Evolutionary conservation across 495 filamentous ascomycete genomes (phyloP).

Genomic region (Copromyces sp.): DNA sequence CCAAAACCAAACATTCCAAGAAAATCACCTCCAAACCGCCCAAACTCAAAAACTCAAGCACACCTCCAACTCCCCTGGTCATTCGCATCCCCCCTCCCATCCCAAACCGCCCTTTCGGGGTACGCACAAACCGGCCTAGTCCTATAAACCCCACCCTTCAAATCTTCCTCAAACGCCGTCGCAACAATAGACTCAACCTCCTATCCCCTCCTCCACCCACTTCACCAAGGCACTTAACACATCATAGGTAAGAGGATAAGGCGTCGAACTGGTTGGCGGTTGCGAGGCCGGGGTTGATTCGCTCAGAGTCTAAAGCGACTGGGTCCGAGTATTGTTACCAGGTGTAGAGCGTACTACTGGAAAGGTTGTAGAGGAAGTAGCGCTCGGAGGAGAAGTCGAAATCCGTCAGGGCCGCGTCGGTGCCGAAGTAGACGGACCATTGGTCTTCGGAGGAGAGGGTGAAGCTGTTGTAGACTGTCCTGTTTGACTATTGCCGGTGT

Average conservation of each 20-base stretch:
- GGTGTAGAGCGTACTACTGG: slow-evolving; percentile 22
- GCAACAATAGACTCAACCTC: slow-evolving; percentile 34
- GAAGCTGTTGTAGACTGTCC: slow-evolving; percentile 43
- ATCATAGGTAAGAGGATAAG: slow-evolving; percentile 39
- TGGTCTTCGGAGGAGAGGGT: slow-evolving; percentile 24
- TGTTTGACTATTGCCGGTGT: not conserved
- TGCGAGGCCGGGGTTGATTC: slow-evolving; percentile 25
- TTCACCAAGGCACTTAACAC: slow-evolving; percentile 37
- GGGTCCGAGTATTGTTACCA: slow-evolving; percentile 25
- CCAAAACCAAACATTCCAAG: not conserved
- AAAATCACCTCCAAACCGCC: not conserved
- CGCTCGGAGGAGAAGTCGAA: slow-evolving; percentile 29
- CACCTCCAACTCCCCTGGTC: slow-evolving; percentile 13
- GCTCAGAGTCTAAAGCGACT: slow-evolving; percentile 13
- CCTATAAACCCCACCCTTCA: slow-evolving; percentile 14
- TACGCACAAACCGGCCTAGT: slow-evolving; percentile 32
- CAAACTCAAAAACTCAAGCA: not conserved
- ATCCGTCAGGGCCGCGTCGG: slow-evolving; percentile 12
- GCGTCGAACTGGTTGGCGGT: slow-evolving; percentile 38
- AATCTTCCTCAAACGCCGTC: slow-evolving; percentile 32
- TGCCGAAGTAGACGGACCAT: slow-evolving; percentile 19
- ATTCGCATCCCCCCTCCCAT: slow-evolving; percentile 8
- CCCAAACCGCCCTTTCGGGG: slow-evolving; percentile 21
- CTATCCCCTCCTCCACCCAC: slow-evolving; percentile 42
- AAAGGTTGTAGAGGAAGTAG: slow-evolving; percentile 33